Evolutionary conservation across 2,329 filamentous ascomycete species (phyloP).

Genomic region (Lecanicillium sp.): DNA sequence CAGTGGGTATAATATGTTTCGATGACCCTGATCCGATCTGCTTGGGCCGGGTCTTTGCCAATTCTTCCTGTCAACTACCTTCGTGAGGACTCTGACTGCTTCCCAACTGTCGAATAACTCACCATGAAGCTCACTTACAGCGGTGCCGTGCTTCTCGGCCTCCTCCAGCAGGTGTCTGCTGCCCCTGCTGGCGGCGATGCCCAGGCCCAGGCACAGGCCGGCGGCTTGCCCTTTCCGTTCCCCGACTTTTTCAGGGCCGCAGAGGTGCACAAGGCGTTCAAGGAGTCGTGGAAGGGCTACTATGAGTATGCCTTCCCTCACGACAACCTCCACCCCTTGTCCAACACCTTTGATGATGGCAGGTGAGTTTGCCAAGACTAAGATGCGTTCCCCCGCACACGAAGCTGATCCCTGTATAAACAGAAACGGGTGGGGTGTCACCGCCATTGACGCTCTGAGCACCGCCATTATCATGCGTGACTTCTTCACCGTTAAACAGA

Average conservation of each 20-base stretch:
- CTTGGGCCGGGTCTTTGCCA: no score
- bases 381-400: neutral
- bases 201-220: no score
- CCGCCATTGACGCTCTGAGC: constrained; percentile 70
- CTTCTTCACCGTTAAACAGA: constrained; percentile 57
- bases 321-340: constrained; percentile 65
- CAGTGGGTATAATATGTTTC: no score
- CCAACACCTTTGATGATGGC: constrained; percentile 59
- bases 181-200: no score
- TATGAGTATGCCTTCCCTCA: constrained; percentile 68
- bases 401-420: neutral
- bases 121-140: no score
- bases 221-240: neutral
- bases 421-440: constrained; percentile 81
- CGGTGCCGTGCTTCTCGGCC: no score
- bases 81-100: no score
- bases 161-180: no score
- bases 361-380: constrained; percentile 41
- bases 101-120: no score
- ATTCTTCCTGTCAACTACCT: no score
- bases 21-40: no score
- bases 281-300: constrained; percentile 66
- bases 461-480: constrained; percentile 75
- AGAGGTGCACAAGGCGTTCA: constrained; percentile 44
- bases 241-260: constrained; percentile 6